Percentiles rank a stretch among this genome's conserved stretches.
These are phyloP conservation scores for Teratosphaeria viscida DNA, from an alignment of 2,329 filamentous ascomycete species.

Conservation along the genomic window DNA sequence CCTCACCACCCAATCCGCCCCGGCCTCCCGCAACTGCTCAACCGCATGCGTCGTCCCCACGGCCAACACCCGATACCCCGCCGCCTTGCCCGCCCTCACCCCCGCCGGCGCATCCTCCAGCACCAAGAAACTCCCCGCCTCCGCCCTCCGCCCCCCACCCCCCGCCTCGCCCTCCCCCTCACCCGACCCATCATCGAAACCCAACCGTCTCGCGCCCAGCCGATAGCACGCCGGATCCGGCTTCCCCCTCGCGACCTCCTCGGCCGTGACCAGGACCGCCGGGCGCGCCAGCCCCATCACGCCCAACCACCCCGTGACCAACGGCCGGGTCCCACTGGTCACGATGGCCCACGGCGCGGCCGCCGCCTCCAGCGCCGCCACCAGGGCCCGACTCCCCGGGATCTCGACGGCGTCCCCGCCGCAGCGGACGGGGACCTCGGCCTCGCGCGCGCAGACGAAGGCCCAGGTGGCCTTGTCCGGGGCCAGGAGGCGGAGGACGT, in stretches of 20 bases:
- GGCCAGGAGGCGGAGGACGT: slow-evolving; percentile 67
- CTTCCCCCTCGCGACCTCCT: slow-evolving; percentile 40
- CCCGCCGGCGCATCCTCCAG: slow-evolving; percentile 85
- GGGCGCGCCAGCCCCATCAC: slow-evolving; percentile 39
- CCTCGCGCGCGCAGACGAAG: slow-evolving; percentile 67
- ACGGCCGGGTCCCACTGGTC: slow-evolving; percentile 38
- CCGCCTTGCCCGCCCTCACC: slow-evolving; percentile 70
- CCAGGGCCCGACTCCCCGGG: slow-evolving; percentile 57
- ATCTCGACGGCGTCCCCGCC: slow-evolving; percentile 74
- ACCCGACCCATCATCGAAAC: slow-evolving; percentile 28
- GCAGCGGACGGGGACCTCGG: slow-evolving; percentile 63
- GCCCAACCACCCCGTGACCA: slow-evolving; percentile 42
- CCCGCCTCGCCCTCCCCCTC: neutral
- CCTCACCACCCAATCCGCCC: slow-evolving; percentile 78
- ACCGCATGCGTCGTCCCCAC: slow-evolving; percentile 72
- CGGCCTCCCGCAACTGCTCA: slow-evolving; percentile 59
- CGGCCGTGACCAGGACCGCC: slow-evolving; percentile 37
- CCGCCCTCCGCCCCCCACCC: slow-evolving; percentile 1
- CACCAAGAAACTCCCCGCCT: slow-evolving; percentile 50
- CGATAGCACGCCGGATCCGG: slow-evolving; percentile 41
- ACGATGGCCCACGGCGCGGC: slow-evolving; percentile 74
- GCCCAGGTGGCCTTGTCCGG: slow-evolving; percentile 87
- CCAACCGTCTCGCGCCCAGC: slow-evolving; percentile 32
- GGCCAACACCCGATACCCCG: slow-evolving; percentile 76
- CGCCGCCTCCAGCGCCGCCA: slow-evolving; percentile 22